Percentiles rank a stretch among this genome's conserved stretches.
phyloP scores from a whole-genome alignment of 106 monocot genomes.

The Posidonia australis region DNA sequence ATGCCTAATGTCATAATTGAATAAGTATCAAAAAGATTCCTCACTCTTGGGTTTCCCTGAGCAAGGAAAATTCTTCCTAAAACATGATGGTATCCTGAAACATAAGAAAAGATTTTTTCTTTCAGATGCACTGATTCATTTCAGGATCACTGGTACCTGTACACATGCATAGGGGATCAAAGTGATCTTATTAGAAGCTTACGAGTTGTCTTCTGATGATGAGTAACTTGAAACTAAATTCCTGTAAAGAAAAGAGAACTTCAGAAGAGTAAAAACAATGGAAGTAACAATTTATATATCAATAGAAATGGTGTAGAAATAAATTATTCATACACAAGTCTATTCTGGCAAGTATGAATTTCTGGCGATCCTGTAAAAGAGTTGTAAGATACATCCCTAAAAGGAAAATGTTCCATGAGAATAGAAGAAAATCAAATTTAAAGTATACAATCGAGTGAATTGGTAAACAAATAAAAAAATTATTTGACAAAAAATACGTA shows the following conservation, averaged over 20 bases:
- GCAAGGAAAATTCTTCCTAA: slow-evolving; percentile 33
- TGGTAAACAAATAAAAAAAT: not conserved
- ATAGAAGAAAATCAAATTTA: not conserved
- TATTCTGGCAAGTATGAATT: not conserved
- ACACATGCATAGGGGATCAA: not conserved
- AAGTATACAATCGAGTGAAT: not conserved
- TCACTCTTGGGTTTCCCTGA: slow-evolving; percentile 22
- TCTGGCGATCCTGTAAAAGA: slow-evolving; percentile 9
- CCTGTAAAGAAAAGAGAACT: slow-evolving; percentile 9
- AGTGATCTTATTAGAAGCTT: not conserved
- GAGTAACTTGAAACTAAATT: slow-evolving; percentile 42
- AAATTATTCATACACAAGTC: slow-evolving; percentile 7
- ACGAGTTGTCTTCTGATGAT: slow-evolving; percentile 15
- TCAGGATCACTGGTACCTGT: not conserved
- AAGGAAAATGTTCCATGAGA: not conserved
- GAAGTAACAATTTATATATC: not conserved
- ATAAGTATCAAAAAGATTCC: slow-evolving; percentile 9
- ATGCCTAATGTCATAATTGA: not conserved
- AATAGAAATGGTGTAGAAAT: not conserved
- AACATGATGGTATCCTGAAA: slow-evolving; percentile 24
- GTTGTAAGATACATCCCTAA: slow-evolving; percentile 24
- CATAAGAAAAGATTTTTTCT: not conserved
- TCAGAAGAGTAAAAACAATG: no score
- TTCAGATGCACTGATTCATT: not conserved
- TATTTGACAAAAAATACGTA: not conserved